A percentile compares a stretch with the other conserved stretches of the same genome.
These are phyloP conservation scores for Cinnamomum micranthum DNA, from an alignment of 164 flowering plant genomes.

Conservation along the genomic window DNA sequence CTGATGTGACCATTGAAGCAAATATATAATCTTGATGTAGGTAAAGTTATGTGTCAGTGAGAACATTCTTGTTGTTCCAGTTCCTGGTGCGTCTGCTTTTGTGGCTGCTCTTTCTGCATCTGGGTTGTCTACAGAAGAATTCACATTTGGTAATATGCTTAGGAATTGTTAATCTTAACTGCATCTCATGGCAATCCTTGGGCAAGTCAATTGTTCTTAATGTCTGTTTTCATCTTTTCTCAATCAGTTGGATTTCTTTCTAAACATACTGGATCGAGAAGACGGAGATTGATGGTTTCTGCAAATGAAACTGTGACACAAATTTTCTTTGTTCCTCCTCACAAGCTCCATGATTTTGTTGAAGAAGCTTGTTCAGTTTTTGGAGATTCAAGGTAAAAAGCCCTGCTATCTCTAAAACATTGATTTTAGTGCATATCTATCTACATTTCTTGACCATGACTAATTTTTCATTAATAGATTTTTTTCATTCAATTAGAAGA, in stretches of 20 bases:
- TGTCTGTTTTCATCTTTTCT: slow-evolving; percentile 6
- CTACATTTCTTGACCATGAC: background rate
- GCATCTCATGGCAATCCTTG: background rate
- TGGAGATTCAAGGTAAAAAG: slow-evolving; percentile 54
- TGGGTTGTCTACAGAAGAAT: slow-evolving; percentile 73
- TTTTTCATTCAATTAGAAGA: too few species aligned
- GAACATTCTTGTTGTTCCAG: slow-evolving; percentile 72
- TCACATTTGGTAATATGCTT: slow-evolving; percentile 70
- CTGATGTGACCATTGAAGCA: background rate
- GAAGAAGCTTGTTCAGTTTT: slow-evolving; percentile 63
- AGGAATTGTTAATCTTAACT: slow-evolving; percentile 1
- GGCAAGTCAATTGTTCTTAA: slow-evolving; percentile 4
- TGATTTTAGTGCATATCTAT: background rate
- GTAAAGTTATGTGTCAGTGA: slow-evolving; percentile 69
- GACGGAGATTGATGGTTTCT: slow-evolving; percentile 59
- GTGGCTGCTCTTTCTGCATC: slow-evolving; percentile 91
- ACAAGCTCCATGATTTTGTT: slow-evolving; percentile 76
- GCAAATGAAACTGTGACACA: slow-evolving; percentile 72
- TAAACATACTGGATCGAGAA: slow-evolving; percentile 67
- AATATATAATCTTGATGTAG: slow-evolving; percentile 34
- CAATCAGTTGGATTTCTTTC: slow-evolving; percentile 90
- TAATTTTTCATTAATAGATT: too few species aligned
- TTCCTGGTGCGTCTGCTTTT: slow-evolving; percentile 92
- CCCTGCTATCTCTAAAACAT: background rate
- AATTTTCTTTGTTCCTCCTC: slow-evolving; percentile 96